Evolutionary conservation across 495 filamentous ascomycete genomes (phyloP).

Genomic region (Penicillium subrubescens): DNA sequence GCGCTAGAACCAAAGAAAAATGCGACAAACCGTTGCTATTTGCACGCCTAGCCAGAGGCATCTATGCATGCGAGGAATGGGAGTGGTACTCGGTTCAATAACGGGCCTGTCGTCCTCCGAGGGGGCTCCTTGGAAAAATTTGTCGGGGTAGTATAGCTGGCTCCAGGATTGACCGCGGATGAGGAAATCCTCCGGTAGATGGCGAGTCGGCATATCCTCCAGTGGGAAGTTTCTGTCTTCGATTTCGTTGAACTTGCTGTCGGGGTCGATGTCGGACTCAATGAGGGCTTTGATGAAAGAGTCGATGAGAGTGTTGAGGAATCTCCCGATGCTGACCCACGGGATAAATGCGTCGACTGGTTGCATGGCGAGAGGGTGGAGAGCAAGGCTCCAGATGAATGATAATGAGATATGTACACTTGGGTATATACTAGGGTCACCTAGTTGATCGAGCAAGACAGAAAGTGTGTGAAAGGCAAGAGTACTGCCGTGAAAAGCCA

Average conservation of each 20-base stretch:
- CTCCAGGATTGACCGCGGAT: constrained; percentile 77
- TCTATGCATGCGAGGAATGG: constrained; percentile 66
- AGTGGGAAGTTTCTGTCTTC: constrained; percentile 56
- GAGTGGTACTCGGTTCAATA: constrained; percentile 68
- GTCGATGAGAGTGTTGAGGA: constrained; percentile 63
- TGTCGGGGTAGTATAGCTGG: constrained; percentile 64
- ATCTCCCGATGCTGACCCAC: constrained; percentile 63
- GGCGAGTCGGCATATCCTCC: constrained; percentile 54
- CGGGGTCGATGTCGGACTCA: constrained; percentile 21
- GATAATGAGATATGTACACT: constrained; percentile 68
- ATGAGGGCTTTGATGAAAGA: too few relatives aligned
- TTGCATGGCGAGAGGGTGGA: constrained; percentile 52
- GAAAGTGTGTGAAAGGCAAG: constrained; percentile 51
- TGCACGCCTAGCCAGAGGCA: constrained; percentile 70
- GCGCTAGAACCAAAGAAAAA: background rate
- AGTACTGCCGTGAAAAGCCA: constrained; percentile 39
- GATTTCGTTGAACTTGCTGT: constrained; percentile 46
- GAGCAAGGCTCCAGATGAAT: constrained; percentile 65
- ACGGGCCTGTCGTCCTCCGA: constrained; percentile 78
- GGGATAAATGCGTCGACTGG: constrained; percentile 61
- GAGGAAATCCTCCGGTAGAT: constrained; percentile 81
- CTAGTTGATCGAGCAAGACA: constrained; percentile 58
- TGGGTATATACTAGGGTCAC: constrained; percentile 66
- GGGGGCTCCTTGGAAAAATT: constrained; percentile 69
- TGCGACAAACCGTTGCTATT: constrained; percentile 54